These are phyloP conservation scores for Geranium brycei DNA, from an alignment of 345 rosid species.

Conservation along the genomic window DNA sequence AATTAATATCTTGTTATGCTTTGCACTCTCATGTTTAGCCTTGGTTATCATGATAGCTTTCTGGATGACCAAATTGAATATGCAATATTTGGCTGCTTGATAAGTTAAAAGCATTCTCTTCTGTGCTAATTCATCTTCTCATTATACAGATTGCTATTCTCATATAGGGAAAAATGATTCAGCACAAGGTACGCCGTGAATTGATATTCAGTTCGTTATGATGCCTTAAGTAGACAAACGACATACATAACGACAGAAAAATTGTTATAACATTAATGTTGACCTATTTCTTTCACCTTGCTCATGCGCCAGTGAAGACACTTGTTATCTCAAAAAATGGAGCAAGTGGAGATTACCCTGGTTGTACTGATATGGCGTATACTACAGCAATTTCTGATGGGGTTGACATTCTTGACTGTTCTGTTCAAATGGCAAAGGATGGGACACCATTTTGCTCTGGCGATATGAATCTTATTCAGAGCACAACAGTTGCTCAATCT, in stretches of 20 bases:
- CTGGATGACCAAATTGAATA: too few species aligned
- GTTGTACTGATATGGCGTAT: conserved; percentile 76
- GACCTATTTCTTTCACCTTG: background rate
- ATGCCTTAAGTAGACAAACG: background rate
- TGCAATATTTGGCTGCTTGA: too few species aligned
- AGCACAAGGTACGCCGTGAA: conserved; percentile 34
- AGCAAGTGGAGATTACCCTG: conserved; percentile 90
- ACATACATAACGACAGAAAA: background rate
- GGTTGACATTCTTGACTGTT: conserved; percentile 64
- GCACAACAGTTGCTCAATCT: conserved; percentile 33
- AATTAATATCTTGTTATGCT: background rate
- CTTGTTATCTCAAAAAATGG: conserved; percentile 66
- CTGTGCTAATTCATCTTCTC: conserved; percentile 17
- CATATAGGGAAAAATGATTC: conserved; percentile 47
- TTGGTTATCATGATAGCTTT: background rate
- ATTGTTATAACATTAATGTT: background rate
- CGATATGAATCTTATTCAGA: conserved; percentile 44
- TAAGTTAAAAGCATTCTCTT: conserved; percentile 1
- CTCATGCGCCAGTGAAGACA: conserved; percentile 22
- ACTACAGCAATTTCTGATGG: conserved; percentile 56
- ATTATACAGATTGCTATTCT: conserved; percentile 59
- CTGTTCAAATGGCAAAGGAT: conserved; percentile 76
- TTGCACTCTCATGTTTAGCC: background rate
- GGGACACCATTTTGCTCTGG: conserved; percentile 53
- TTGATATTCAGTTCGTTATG: too few species aligned